Percentiles rank a stretch among this genome's conserved stretches.
Conservation (phyloP, 352 stramenopile genomes). For the Elongisporangium senticosum region DNA sequence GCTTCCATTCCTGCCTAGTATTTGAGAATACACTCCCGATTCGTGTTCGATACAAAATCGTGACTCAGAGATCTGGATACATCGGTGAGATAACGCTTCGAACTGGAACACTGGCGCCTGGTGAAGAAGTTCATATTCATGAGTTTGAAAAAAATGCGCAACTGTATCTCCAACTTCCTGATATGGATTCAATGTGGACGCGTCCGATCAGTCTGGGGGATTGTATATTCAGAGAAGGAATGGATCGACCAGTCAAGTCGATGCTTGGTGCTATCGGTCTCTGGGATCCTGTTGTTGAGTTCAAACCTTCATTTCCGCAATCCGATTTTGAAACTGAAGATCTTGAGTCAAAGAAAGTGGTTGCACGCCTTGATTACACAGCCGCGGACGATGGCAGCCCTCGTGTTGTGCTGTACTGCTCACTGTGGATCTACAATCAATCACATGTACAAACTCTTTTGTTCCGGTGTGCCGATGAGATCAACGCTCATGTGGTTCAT, state of each 20-base stretch:
- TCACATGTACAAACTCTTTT: slow-evolving; percentile 77
- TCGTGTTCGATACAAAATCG: slow-evolving; percentile 79
- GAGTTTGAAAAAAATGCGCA: slow-evolving; percentile 77
- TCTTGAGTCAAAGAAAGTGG: slow-evolving; percentile 52
- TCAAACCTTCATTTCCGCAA: slow-evolving; percentile 49
- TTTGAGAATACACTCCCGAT: slow-evolving; percentile 87
- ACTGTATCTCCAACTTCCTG: slow-evolving; percentile 65
- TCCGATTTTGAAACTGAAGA: slow-evolving; percentile 66
- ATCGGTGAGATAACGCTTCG: slow-evolving; percentile 16
- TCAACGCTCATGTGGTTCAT: slow-evolving; percentile 29
- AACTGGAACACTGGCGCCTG: slow-evolving; percentile 68
- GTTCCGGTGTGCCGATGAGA: slow-evolving; percentile 65
- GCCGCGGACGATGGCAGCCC: slow-evolving; percentile 76
- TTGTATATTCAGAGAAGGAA: slow-evolving; percentile 78
- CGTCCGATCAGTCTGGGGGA: slow-evolving; percentile 60
- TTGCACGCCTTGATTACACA: slow-evolving; percentile 80
- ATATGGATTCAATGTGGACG: slow-evolving; percentile 86
- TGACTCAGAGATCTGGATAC: slow-evolving; percentile 12
- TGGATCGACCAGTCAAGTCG: slow-evolving; percentile 57
- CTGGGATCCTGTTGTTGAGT: slow-evolving; percentile 72
- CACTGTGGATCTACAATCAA: slow-evolving; percentile 89
- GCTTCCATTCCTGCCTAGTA: slow-evolving; percentile 71
- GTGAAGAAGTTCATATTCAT: slow-evolving; percentile 78
- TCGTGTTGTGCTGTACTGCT: slow-evolving; percentile 78
- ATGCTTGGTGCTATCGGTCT: slow-evolving; percentile 45